Conservation (phyloP, 1,284 basidiomycete species). For the Trametes pubescens region DNA sequence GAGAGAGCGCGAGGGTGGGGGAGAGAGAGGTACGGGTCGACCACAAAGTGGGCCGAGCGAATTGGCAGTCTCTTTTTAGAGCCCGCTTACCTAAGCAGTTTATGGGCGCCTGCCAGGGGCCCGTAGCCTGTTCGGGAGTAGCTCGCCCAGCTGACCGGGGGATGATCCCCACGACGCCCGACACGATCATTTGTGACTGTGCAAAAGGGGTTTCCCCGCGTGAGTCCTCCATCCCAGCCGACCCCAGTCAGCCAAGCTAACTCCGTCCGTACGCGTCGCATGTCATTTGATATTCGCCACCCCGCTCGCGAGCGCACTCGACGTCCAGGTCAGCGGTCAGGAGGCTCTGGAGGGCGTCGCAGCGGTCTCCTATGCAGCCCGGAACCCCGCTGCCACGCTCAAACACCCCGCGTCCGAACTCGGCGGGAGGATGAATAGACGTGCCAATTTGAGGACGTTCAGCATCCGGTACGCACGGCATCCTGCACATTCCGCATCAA, state of each 20-base stretch:
- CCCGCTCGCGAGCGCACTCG: conserved; percentile 12
- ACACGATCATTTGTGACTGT: conserved; percentile 25
- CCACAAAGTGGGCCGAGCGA: conserved; percentile 3
- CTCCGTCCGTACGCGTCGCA: conserved; percentile 19
- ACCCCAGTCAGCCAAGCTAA: conserved; percentile 13
- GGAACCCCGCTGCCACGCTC: conserved; percentile 11
- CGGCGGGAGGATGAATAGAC: background rate
- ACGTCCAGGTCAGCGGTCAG: conserved; percentile 11
- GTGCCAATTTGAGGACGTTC: conserved; percentile 5
- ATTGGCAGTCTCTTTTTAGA: conserved; percentile 26
- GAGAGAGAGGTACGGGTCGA: conserved; percentile 23
- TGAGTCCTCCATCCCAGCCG: conserved; percentile 17
- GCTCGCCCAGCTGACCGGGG: conserved; percentile 30
- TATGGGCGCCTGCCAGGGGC: conserved; percentile 9
- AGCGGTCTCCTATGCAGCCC: background rate
- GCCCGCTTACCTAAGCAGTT: conserved; percentile 30
- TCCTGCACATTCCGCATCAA: background rate
- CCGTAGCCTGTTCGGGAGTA: conserved; percentile 22
- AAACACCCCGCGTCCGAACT: background rate
- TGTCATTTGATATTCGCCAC: conserved; percentile 18
- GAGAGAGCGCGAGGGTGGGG: conserved; percentile 25
- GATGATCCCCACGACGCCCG: conserved; percentile 15
- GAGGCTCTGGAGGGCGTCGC: conserved; percentile 1
- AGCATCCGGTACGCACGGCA: background rate
- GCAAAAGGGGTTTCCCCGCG: conserved; percentile 12